phyloP scores from a whole-genome alignment of 1,284 basidiomycete species.

The Kalmanozyma brasiliensis region DNA sequence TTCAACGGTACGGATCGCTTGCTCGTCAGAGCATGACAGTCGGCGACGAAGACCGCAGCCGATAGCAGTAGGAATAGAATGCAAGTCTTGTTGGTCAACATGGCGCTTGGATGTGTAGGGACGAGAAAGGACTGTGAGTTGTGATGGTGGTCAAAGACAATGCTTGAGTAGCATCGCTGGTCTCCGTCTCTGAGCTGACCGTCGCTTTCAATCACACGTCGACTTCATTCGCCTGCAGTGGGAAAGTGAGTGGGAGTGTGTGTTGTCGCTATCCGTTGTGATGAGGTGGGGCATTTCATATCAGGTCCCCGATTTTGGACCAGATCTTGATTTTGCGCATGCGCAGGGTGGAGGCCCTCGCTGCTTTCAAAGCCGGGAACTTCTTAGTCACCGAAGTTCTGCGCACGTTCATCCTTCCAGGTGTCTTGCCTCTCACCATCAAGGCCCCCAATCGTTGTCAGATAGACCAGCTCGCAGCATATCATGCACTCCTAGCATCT shows the following conservation, averaged over 20 bases:
- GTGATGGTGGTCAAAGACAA: too few relatives aligned
- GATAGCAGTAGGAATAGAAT: neutral
- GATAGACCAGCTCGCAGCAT: too few relatives aligned
- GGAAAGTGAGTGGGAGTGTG: neutral
- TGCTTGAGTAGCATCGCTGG: too few relatives aligned
- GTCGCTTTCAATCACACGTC: too few relatives aligned
- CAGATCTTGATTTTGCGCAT: conserved; percentile 5
- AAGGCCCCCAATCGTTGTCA: too few relatives aligned
- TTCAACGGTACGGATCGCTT: conserved; percentile 8
- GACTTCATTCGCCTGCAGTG: too few relatives aligned
- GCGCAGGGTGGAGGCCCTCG: too few relatives aligned
- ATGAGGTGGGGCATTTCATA: conserved; percentile 9
- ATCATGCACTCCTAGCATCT: neutral
- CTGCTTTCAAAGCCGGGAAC: too few relatives aligned
- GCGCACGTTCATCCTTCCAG: neutral
- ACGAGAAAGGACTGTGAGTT: conserved; percentile 1
- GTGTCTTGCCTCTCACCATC: too few relatives aligned
- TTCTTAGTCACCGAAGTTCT: conserved; percentile 8
- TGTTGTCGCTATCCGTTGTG: conserved; percentile 14
- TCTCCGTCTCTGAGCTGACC: too few relatives aligned
- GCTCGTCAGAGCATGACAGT: conserved; percentile 1
- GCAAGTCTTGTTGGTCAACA: neutral
- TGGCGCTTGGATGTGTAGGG: neutral
- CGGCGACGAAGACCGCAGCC: neutral
- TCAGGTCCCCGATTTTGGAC: conserved; percentile 6